phyloP scores from a whole-genome alignment of 1,284 basidiomycete genomes.

The Exobasidium rhododendri region DNA sequence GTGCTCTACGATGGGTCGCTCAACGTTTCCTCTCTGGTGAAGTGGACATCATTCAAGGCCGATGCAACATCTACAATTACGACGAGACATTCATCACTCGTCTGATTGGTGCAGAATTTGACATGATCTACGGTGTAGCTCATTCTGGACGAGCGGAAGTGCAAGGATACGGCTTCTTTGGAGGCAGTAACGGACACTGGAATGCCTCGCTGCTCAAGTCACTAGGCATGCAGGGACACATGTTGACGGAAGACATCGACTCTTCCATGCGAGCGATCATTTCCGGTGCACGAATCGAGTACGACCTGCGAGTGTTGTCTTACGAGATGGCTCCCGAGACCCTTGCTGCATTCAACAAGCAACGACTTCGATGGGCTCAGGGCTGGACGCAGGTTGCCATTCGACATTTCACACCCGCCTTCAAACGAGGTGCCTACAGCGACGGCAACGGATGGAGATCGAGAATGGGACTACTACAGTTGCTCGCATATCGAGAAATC shows the following conservation, averaged over 20 bases:
- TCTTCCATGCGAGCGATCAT: slow-evolving; percentile 44
- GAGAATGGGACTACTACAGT: slow-evolving; percentile 39
- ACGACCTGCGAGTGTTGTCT: slow-evolving; percentile 42
- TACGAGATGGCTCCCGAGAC: slow-evolving; percentile 46
- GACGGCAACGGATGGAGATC: slow-evolving; percentile 31
- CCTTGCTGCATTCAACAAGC: slow-evolving; percentile 31
- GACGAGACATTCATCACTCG: slow-evolving; percentile 34
- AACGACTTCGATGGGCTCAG: slow-evolving; percentile 46
- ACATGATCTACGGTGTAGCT: slow-evolving; percentile 46
- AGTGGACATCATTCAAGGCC: slow-evolving; percentile 48
- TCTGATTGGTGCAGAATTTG: slow-evolving; percentile 43
- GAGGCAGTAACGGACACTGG: slow-evolving; percentile 49
- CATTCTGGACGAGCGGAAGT: slow-evolving; percentile 41
- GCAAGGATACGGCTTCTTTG: slow-evolving; percentile 45
- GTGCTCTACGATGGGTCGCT: slow-evolving; percentile 41
- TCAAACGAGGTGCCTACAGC: slow-evolving; percentile 36
- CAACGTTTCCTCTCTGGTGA: slow-evolving; percentile 38
- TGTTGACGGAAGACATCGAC: slow-evolving; percentile 51
- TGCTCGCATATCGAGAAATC: slow-evolving; percentile 37
- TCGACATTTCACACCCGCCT: slow-evolving; percentile 33
- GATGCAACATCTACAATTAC: slow-evolving; percentile 47
- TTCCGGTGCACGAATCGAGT: slow-evolving; percentile 44
- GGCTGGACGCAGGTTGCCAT: slow-evolving; percentile 49
- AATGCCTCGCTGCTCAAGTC: slow-evolving; percentile 40
- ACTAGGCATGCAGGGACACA: slow-evolving; percentile 40